phyloP scores from a whole-genome alignment of 2,329 filamentous ascomycete genomes.

The Clonostachys rhizophaga region DNA sequence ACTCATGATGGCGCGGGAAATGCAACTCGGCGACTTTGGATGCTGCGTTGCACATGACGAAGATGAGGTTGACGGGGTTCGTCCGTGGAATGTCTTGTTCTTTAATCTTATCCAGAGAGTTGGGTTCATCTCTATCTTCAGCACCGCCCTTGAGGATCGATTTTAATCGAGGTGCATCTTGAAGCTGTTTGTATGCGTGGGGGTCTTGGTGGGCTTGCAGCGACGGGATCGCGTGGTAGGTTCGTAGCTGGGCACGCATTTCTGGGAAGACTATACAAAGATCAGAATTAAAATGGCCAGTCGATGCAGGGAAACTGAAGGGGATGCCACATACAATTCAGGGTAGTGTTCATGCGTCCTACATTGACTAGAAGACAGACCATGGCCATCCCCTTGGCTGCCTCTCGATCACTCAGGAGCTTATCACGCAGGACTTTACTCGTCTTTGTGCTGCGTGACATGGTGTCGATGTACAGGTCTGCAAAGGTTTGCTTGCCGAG shows the following conservation, averaged over 20 bases:
- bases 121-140: conserved; percentile 82
- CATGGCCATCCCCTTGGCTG: conserved; percentile 98
- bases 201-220: conserved; percentile 92
- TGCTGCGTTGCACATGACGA: conserved; percentile 86
- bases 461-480: conserved; percentile 96
- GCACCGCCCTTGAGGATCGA: conserved; percentile 96
- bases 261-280: conserved; percentile 86
- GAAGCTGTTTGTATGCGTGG: conserved; percentile 94
- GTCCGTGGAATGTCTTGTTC: conserved; percentile 62
- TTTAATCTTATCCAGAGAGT: conserved; percentile 79
- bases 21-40: conserved; percentile 90
- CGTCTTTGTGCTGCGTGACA: conserved; percentile 98
- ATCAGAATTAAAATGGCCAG: not conserved
- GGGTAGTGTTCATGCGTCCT: conserved; percentile 95
- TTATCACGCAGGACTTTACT: conserved; percentile 98
- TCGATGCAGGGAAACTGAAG: conserved; percentile 1
- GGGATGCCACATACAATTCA: conserved; percentile 69
- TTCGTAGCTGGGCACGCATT: conserved; percentile 95
- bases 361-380: conserved; percentile 96
- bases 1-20: conserved; percentile 80
- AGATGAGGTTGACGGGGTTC: conserved; percentile 96
- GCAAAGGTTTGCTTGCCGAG: conserved; percentile 74
- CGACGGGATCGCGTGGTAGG: conserved; percentile 96
- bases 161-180: conserved; percentile 92
- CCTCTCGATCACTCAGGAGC: conserved; percentile 83